Evolutionary conservation across 441 rosid genomes (phyloP).

Genomic region (Theobroma grandiflorum): DNA sequence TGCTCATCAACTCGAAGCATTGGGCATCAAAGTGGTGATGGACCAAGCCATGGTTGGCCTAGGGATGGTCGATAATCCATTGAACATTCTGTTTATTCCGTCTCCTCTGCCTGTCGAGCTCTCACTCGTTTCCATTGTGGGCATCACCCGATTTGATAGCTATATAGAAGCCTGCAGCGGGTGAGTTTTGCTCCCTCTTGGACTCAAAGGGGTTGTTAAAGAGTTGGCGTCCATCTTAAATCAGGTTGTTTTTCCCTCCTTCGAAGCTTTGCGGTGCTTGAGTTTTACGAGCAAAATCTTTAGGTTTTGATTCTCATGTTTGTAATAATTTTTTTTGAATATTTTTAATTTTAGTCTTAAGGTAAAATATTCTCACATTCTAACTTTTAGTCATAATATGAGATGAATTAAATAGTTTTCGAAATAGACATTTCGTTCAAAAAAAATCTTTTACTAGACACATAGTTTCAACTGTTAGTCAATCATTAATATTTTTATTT

Average conservation of each 20-base stretch:
- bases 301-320: too few relatives aligned
- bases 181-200: slow-evolving; percentile 41
- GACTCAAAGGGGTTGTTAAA: slow-evolving; percentile 21
- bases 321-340: too few relatives aligned
- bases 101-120: slow-evolving; percentile 58
- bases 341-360: too few relatives aligned
- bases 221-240: slow-evolving; percentile 7
- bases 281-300: too few relatives aligned
- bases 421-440: too few relatives aligned
- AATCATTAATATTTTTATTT: too few relatives aligned
- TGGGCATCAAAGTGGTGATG: slow-evolving; percentile 50
- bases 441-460: too few relatives aligned
- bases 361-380: too few relatives aligned
- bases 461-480: too few relatives aligned
- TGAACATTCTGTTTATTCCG: slow-evolving; percentile 56
- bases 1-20: slow-evolving; percentile 50
- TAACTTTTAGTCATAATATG: too few relatives aligned
- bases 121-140: slow-evolving; percentile 64
- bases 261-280: not conserved
- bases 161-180: slow-evolving; percentile 65
- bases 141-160: slow-evolving; percentile 51
- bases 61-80: slow-evolving; percentile 66
- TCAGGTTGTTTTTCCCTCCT: slow-evolving; percentile 14
- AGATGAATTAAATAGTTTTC: too few relatives aligned
- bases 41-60: slow-evolving; percentile 64